Percentiles rank a stretch among this genome's conserved stretches.
Evolutionary conservation across 2,329 filamentous ascomycete genomes (phyloP).

Genomic region (Nigrospora sphaerica): DNA sequence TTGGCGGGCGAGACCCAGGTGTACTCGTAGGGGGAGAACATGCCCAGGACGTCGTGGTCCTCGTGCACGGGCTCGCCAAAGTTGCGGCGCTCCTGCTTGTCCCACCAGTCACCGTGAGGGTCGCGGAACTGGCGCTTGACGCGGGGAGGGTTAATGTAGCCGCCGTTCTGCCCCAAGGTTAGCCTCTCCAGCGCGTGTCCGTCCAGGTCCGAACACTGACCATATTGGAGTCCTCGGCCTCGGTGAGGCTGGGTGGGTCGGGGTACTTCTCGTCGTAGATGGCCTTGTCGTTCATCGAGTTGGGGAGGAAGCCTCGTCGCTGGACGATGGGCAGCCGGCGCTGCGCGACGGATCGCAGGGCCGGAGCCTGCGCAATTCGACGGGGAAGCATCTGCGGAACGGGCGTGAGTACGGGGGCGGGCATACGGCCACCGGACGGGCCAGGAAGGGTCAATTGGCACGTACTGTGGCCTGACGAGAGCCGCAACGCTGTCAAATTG

Average conservation of each 20-base stretch:
- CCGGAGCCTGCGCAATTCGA: slow-evolving; percentile 47
- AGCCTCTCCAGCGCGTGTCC: neutral
- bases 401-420: neutral
- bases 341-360: slow-evolving; percentile 37
- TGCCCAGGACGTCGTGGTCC: slow-evolving; percentile 86
- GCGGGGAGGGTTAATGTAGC: slow-evolving; percentile 70
- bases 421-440: neutral
- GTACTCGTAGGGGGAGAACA: slow-evolving; percentile 86
- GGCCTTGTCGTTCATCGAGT: slow-evolving; percentile 36
- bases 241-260: slow-evolving; percentile 38
- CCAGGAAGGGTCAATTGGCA: slow-evolving; percentile 8
- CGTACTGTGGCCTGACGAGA: slow-evolving; percentile 26
- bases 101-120: slow-evolving; percentile 91
- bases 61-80: slow-evolving; percentile 95
- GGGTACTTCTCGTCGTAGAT: slow-evolving; percentile 46
- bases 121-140: slow-evolving; percentile 90
- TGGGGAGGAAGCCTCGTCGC: slow-evolving; percentile 50
- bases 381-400: slow-evolving; percentile 50
- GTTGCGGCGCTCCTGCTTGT: slow-evolving; percentile 94
- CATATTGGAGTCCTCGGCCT: slow-evolving; percentile 60
- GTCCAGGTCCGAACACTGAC: slow-evolving; percentile 33
- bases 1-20: slow-evolving; percentile 70
- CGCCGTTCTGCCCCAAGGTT: slow-evolving; percentile 58
- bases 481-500: slow-evolving; percentile 25
- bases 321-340: slow-evolving; percentile 47